Evolutionary conservation across 805 yeast species (phyloP).

Genomic region (Yarrowia divulgata): DNA sequence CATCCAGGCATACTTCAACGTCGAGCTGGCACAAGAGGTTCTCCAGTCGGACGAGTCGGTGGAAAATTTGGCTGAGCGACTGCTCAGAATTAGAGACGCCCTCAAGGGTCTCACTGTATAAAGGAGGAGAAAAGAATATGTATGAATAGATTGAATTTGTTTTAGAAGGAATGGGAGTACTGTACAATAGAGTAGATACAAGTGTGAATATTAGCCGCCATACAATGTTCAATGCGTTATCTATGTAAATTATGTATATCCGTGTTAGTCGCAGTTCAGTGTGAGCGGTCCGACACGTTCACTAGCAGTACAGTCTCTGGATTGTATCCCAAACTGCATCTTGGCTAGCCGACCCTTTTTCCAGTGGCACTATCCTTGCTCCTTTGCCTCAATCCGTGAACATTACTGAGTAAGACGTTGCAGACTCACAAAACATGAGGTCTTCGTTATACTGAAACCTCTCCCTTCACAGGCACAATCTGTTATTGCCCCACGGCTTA

Average conservation of each 20-base stretch:
- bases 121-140: neutral
- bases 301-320: no score
- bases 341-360: no score
- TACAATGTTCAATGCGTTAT: neutral
- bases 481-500: neutral
- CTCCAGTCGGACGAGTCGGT: constrained; percentile 54
- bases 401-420: no score
- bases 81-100: constrained; percentile 47
- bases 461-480: neutral
- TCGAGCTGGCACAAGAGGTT: constrained; percentile 54
- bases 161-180: no score
- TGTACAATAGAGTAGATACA: no score
- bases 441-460: no score
- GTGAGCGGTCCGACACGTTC: no score
- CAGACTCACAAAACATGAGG: no score
- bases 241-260: neutral
- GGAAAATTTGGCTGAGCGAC: constrained; percentile 45
- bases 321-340: no score
- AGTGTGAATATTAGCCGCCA: no score
- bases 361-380: no score
- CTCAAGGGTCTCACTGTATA: constrained; percentile 21
- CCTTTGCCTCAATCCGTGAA: no score
- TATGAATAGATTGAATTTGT: neutral
- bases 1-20: constrained; percentile 47
- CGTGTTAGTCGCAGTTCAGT: neutral